Evolutionary conservation across 2,329 filamentous ascomycete species (phyloP), one percentile per base, ranked within the genome.

Genomic region (Atkinsonella hypoxylon): DNA sequence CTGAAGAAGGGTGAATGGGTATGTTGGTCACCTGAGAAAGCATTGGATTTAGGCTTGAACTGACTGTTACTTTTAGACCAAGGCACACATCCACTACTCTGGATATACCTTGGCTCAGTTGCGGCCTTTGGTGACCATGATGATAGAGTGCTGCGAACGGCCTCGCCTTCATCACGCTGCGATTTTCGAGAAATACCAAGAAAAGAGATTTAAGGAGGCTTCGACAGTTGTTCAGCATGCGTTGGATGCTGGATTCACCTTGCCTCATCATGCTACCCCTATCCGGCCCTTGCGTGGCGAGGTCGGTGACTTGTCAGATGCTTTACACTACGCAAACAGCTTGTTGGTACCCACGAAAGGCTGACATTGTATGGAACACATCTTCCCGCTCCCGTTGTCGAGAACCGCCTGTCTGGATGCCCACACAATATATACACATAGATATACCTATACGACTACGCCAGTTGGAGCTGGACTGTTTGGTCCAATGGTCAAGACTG

Each of bases 1-100:
- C 73, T 98, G 53, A 82, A 82, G 64, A 96, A 95, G 74, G 93
- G 93, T 56, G 81, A 85, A 56, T 98, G 93, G 93, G 89, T 95
- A 81, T 69, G 87, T 51, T 17, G 13, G 41, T 45, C 41, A 26
- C 2, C n/a, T 8, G 13, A 15, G 10, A 17, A 31, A 11, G 18
- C 10, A 20, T 39, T 49, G 10, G 15, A 8, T 7, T 12, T 31
- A 4, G 12, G n/a, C 5, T n/a, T 34, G 40, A 48, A 45, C 51
- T 51, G 39, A 53, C 39, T 15, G 3, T 13, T 22, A 26, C 26
- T 30, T 20, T 26, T 38, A 94, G 89, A 83, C 85, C 53, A 80
- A 81, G 55, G 79, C 84, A 17, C 93, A 98, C 63, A 83, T 93
- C 36, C 83, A 94, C 70, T 97, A 95, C 70, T 95, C 91, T 36